Evolutionary conservation across 1,284 basidiomycete species (phyloP).

Genomic region (Ganoderma sinense): DNA sequence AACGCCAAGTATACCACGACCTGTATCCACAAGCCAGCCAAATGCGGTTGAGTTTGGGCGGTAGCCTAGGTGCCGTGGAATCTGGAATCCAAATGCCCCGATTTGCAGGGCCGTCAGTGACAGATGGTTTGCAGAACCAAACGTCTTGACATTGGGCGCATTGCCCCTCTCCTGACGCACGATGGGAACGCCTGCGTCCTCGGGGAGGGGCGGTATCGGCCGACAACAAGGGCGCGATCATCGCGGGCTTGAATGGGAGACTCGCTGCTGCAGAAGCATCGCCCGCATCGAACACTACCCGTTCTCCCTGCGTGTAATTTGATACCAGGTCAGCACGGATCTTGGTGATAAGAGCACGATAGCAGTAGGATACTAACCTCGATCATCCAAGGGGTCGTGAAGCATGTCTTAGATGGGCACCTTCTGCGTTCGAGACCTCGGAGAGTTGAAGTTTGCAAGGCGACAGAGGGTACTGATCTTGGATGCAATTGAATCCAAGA

Average conservation of each 20-base stretch:
- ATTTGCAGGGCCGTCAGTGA: background rate
- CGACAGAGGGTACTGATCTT: background rate
- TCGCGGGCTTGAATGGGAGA: background rate
- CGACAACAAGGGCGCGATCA: background rate
- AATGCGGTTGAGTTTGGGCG: background rate
- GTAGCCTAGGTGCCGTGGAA: background rate
- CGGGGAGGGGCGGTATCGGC: background rate
- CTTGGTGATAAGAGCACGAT: background rate
- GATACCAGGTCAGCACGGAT: background rate
- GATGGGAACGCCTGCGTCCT: background rate
- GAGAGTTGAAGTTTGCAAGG: background rate
- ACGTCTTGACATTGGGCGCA: background rate
- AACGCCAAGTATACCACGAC: background rate
- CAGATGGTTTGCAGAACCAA: background rate
- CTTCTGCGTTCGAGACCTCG: background rate
- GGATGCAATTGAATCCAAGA: conserved; percentile 3
- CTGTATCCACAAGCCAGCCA: background rate
- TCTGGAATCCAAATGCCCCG: background rate
- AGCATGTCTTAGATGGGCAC: background rate
- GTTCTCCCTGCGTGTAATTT: background rate
- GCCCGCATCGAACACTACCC: background rate
- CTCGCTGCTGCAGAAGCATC: background rate
- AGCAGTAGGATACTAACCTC: background rate
- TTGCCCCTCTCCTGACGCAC: background rate
- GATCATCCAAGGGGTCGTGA: background rate